phyloP scores from a whole-genome alignment of 768 basidiomycete genomes.

The Leccinum broughii region DNA sequence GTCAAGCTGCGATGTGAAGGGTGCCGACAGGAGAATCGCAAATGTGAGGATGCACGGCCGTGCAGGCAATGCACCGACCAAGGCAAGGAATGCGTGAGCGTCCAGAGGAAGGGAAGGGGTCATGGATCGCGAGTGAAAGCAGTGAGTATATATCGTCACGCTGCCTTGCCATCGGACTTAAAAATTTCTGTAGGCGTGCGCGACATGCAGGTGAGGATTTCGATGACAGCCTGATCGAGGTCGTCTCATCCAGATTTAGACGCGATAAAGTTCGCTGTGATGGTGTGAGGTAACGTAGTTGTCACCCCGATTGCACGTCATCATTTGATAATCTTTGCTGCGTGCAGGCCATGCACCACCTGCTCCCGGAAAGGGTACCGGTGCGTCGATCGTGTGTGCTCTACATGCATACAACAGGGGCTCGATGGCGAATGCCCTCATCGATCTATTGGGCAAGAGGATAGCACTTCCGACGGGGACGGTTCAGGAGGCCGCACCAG shows the following conservation, averaged over 20 bases:
- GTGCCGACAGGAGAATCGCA: constrained; percentile 55
- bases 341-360: constrained; percentile 47
- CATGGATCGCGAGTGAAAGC: constrained; percentile 62
- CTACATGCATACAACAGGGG: constrained; percentile 46
- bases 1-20: constrained; percentile 60
- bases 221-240: constrained; percentile 7
- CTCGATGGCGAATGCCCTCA: constrained; percentile 48
- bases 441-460: constrained; percentile 26
- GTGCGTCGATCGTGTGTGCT: constrained; percentile 52
- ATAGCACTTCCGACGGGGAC: constrained; percentile 28
- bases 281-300: constrained; percentile 47
- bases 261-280: constrained; percentile 65
- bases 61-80: constrained; percentile 52
- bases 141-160: constrained; percentile 38
- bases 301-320: constrained; percentile 3
- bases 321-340: constrained; percentile 8
- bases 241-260: constrained; percentile 36
- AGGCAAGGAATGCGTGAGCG: constrained; percentile 48
- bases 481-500: constrained; percentile 6
- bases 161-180: constrained; percentile 10
- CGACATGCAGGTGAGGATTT: constrained; percentile 53
- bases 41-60: constrained; percentile 60
- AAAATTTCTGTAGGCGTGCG: constrained; percentile 48
- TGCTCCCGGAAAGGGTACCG: constrained; percentile 53
- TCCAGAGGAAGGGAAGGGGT: constrained; percentile 53